Percentiles rank a stretch among this genome's conserved stretches.
phyloP scores from a whole-genome alignment of 2,329 filamentous ascomycete genomes.

The Beauveria caledonica region DNA sequence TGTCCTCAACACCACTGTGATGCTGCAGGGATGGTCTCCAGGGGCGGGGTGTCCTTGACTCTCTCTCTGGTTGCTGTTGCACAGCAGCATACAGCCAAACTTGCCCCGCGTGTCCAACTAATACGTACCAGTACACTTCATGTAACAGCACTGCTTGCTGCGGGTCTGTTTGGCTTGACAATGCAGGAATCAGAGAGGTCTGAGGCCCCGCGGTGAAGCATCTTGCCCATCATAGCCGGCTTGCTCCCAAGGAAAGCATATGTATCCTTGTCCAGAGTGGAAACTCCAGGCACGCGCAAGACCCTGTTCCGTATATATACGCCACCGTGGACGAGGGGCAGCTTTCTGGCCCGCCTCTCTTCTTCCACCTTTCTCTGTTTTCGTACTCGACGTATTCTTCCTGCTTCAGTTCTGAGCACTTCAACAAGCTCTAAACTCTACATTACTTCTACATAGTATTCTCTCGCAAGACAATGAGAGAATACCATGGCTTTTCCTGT shows the following conservation, averaged over 20 bases:
- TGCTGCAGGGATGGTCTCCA: conserved; percentile 1
- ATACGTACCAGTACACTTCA: background rate
- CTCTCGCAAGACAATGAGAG: conserved; percentile 49
- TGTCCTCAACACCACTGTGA: background rate
- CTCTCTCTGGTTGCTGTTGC: background rate
- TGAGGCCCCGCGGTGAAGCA: background rate
- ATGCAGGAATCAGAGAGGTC: background rate
- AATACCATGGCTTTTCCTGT: conserved; percentile 65
- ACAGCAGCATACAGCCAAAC: background rate
- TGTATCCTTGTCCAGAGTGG: conserved; percentile 9
- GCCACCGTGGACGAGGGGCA: conserved; percentile 2
- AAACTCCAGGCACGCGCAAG: conserved; percentile 10
- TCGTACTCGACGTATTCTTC: conserved; percentile 18
- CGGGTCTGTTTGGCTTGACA: conserved; percentile 1
- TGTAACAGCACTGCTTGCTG: background rate
- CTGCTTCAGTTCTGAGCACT: conserved; percentile 19
- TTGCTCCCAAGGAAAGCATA: background rate
- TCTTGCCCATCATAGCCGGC: background rate
- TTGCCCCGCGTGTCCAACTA: background rate
- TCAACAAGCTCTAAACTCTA: conserved; percentile 24
- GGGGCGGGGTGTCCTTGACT: background rate
- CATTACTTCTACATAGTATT: conserved; percentile 18
- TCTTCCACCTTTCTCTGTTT: conserved; percentile 14
- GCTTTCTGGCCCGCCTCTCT: conserved; percentile 14
- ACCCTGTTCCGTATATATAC: conserved; percentile 13